A percentile compares a stretch with the other conserved stretches of the same genome.
Conservation (phyloP, 2,329 filamentous ascomycete species). For the Diaporthe australafricana region DNA sequence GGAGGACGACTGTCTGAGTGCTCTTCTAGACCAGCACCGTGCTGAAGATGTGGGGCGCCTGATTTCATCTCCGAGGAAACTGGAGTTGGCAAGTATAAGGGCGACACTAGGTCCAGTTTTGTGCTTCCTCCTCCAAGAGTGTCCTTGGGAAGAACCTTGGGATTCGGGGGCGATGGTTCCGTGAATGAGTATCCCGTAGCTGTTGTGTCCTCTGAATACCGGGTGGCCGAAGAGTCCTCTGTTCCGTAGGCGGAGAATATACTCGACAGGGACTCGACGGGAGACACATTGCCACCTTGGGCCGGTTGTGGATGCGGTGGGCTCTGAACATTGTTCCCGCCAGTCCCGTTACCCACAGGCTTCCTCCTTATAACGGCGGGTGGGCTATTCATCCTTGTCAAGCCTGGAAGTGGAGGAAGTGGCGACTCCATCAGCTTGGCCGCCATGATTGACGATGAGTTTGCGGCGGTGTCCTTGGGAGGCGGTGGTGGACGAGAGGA, state of each 20-base stretch:
- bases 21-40: slow-evolving; percentile 4
- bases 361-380: slow-evolving; percentile 34
- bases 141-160: slow-evolving; percentile 27
- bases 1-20: slow-evolving; percentile 29
- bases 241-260: slow-evolving; percentile 64
- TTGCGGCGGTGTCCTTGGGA: slow-evolving; percentile 34
- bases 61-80: slow-evolving; percentile 31
- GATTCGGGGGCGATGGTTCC: slow-evolving; percentile 31
- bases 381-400: slow-evolving; percentile 33
- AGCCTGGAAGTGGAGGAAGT: slow-evolving; percentile 30
- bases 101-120: slow-evolving; percentile 29
- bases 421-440: slow-evolving; percentile 28
- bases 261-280: slow-evolving; percentile 64
- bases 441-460: slow-evolving; percentile 28
- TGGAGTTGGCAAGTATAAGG: slow-evolving; percentile 32
- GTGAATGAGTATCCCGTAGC: slow-evolving; percentile 31
- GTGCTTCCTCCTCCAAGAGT: background rate
- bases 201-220: slow-evolving; percentile 33
- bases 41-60: slow-evolving; percentile 21
- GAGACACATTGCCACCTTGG: slow-evolving; percentile 45
- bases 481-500: slow-evolving; percentile 38
- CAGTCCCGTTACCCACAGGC: slow-evolving; percentile 32
- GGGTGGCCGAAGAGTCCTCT: slow-evolving; percentile 27
- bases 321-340: slow-evolving; percentile 27
- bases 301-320: slow-evolving; percentile 40